Base-by-base conservation (phyloP, 768 basidiomycete species). In the Suillus americanus region DNA sequence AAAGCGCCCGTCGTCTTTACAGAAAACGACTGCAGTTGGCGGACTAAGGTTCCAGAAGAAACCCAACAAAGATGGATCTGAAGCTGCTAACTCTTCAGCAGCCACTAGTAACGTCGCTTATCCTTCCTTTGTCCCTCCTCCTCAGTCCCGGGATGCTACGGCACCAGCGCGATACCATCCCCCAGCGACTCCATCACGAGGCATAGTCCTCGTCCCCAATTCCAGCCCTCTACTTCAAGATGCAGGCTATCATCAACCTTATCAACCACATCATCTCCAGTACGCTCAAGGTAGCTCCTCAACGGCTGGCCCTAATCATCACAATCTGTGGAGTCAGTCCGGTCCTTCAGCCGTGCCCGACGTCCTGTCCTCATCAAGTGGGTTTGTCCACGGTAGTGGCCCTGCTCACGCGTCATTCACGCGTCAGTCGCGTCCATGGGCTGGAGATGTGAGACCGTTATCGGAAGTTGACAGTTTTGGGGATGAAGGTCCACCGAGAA, bases 71-170 rank as follows among this genome's bases (percentile, higher is more conserved):
- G 77, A 67, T 71, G 74, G 64, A 69, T 67, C 67, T 55, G 68
- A 70, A 60, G 55, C 48, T 67, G 70, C 66, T 60, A 67, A 73
- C 23, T 83, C 83, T 64, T 88, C 85, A 5, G 63, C 84, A 25
- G 86, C 88, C 74, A 85, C 87, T 64, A 80, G 86, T 69, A 89
- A 91, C 79, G 88, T 82, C 57, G 88, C 88, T 35, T 75, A 86
- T 38, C 68, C 69, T 46, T 55, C 72, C 62, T 70, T 71, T 48
- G 64, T 68, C 16, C 86, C 82, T 64, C 88, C 89, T 9, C 54
- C 83, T 43, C 91, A 93, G 79, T 90, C 90, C 65, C 85, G 91
- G 70, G 91, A 93, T 80, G 90, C 84, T 51, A 89, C 88, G n/a
- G 76, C 85, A 45, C 71, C 83, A 75, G 86, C 88, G 63, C 86